Percentiles rank a stretch among this genome's conserved stretches.
These are phyloP conservation scores for Sporothrix pallida DNA, from an alignment of 2,329 filamentous ascomycete species.

Conservation along the genomic window DNA sequence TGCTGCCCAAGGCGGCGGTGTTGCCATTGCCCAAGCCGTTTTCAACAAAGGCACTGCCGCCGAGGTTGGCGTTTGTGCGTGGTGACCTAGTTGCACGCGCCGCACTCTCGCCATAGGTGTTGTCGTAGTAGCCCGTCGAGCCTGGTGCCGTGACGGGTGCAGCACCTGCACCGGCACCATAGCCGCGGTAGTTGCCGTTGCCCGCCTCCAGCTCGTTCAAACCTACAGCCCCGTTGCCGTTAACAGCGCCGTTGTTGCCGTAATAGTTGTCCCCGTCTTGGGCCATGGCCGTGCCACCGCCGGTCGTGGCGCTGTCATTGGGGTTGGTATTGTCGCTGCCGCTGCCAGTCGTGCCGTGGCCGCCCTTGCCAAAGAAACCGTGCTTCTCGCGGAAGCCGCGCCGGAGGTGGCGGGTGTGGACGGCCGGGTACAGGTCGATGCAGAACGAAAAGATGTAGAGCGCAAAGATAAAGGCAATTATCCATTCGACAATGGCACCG, in stretches of 20 bases:
- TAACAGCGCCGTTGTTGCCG: background rate
- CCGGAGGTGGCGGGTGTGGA: conserved; percentile 60
- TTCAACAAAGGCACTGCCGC: conserved; percentile 15
- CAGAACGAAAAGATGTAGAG: conserved; percentile 87
- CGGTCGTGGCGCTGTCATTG: background rate
- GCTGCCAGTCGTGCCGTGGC: background rate
- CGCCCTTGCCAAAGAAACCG: background rate
- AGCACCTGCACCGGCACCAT: background rate
- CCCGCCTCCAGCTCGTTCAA: background rate
- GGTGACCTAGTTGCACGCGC: conserved; percentile 33
- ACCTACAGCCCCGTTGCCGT: background rate
- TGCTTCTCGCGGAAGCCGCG: conserved; percentile 30
- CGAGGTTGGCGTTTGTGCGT: conserved; percentile 19
- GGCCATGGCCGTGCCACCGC: conserved; percentile 12
- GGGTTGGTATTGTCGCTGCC: conserved; percentile 1
- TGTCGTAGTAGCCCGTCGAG: conserved; percentile 15
- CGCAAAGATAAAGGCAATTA: conserved; percentile 82
- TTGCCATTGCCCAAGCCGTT: background rate
- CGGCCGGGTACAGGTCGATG: conserved; percentile 83
- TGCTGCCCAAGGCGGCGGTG: background rate
- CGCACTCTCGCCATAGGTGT: conserved; percentile 35
- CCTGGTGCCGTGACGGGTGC: conserved; percentile 2
- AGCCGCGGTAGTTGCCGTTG: conserved; percentile 4
- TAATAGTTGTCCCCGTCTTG: conserved; percentile 21
- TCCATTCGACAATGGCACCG: conserved; percentile 79